These are phyloP conservation scores for Nigrospora oryzae DNA, from an alignment of 2,329 filamentous ascomycete genomes.

Conservation along the genomic window DNA sequence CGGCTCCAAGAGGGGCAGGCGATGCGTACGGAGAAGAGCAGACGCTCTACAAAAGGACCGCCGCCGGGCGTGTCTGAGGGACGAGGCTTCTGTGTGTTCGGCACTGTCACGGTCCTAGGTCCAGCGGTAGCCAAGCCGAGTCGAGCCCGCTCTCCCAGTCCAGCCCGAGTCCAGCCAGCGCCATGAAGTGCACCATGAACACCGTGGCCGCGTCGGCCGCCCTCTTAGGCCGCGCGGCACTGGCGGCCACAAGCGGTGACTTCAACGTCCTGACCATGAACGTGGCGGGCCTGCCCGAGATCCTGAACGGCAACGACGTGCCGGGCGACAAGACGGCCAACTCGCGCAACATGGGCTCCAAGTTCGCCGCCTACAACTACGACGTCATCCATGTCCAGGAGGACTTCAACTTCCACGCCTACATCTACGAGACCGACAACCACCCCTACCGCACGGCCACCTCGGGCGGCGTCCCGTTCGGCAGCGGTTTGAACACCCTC, in stretches of 20 bases:
- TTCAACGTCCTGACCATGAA: constrained; percentile 21
- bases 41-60: not conserved
- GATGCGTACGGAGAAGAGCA: not conserved
- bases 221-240: not conserved
- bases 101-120: not conserved
- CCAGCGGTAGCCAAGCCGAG: not conserved
- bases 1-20: not conserved
- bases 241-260: constrained; percentile 13
- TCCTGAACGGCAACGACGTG: constrained; percentile 51
- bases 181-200: constrained; percentile 1
- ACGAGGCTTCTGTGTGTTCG: not conserved
- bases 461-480: constrained; percentile 55
- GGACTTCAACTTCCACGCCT: constrained; percentile 61
- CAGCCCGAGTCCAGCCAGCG: not conserved
- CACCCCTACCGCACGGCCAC: constrained; percentile 55
- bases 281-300: constrained; percentile 19
- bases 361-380: constrained; percentile 47
- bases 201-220: constrained; percentile 2
- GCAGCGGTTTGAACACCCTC: constrained; percentile 56
- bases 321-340: constrained; percentile 54
- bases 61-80: not conserved
- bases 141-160: too few species aligned
- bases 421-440: constrained; percentile 51
- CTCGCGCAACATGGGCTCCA: constrained; percentile 43
- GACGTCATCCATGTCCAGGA: constrained; percentile 60